A percentile compares a stretch with the other conserved stretches of the same genome.
These are phyloP conservation scores for Aureobasidium sp. DNA, from an alignment of 2,329 filamentous ascomycete genomes.

Conservation along the genomic window DNA sequence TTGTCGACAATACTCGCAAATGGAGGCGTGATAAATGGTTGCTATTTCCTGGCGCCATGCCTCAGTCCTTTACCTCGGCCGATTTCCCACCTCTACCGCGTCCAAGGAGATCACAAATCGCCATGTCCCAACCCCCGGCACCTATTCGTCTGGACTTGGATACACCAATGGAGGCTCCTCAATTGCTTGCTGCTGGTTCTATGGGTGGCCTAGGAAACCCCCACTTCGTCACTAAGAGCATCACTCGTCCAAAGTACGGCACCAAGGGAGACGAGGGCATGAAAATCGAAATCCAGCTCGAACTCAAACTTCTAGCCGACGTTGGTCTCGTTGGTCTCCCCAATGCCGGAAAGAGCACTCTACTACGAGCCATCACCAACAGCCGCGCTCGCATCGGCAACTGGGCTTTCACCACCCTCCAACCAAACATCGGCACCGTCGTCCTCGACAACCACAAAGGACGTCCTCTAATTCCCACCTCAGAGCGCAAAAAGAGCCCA, in stretches of 20 bases:
- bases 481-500: constrained; percentile 22
- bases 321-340: constrained; percentile 90
- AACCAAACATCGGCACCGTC: constrained; percentile 93
- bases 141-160: constrained; percentile 57
- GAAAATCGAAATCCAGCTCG: constrained; percentile 72
- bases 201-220: constrained; percentile 89
- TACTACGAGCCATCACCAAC: constrained; percentile 79
- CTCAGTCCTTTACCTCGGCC: constrained; percentile 58
- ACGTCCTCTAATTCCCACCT: constrained; percentile 51
- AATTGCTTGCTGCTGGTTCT: constrained; percentile 80
- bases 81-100: constrained; percentile 52
- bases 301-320: constrained; percentile 91
- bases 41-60: constrained; percentile 71
- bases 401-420: constrained; percentile 95
- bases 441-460: constrained; percentile 83
- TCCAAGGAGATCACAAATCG: constrained; percentile 50
- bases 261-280: constrained; percentile 78
- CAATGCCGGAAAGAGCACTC: constrained; percentile 92
- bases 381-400: constrained; percentile 82
- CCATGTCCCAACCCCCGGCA: constrained; percentile 61
- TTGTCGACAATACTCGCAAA: constrained; percentile 29
- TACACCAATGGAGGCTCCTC: constrained; percentile 70
- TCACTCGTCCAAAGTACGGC: constrained; percentile 74
- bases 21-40: constrained; percentile 68
- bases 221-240: constrained; percentile 75